Conservation (phyloP, 2,329 filamentous ascomycete genomes). For the Botrytis medusae region DNA sequence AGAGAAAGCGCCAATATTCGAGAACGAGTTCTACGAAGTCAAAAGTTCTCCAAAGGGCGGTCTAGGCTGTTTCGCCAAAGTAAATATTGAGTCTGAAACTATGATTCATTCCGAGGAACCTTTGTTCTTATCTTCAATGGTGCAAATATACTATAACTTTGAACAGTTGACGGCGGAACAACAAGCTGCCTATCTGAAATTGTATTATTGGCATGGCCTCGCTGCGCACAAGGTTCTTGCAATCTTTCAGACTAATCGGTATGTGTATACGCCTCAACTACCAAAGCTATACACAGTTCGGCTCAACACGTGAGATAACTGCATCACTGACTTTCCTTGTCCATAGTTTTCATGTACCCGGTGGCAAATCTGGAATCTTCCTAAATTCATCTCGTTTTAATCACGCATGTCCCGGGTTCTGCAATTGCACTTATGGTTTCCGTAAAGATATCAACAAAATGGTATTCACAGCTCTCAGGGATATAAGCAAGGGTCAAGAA, state of each 20-base stretch:
- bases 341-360: conserved; percentile 9
- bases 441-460: conserved; percentile 42
- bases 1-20: conserved; percentile 23
- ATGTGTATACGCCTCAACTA: conserved; percentile 1
- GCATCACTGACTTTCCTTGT: background rate
- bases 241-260: conserved; percentile 39
- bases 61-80: conserved; percentile 36
- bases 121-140: conserved; percentile 28
- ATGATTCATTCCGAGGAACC: conserved; percentile 35
- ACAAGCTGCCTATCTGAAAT: conserved; percentile 27
- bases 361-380: conserved; percentile 39
- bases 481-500: conserved; percentile 48
- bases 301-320: background rate
- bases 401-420: conserved; percentile 51
- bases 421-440: conserved; percentile 46
- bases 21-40: conserved; percentile 36
- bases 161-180: conserved; percentile 30
- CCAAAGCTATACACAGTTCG: background rate
- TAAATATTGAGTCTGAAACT: conserved; percentile 32
- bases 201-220: conserved; percentile 28
- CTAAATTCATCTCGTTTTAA: conserved; percentile 57
- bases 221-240: conserved; percentile 26
- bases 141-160: conserved; percentile 27
- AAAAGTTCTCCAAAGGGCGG: conserved; percentile 34
- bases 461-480: conserved; percentile 43